Base-by-base conservation (phyloP, 257 asterid species). In the Rauvolfia tetraphylla region DNA sequence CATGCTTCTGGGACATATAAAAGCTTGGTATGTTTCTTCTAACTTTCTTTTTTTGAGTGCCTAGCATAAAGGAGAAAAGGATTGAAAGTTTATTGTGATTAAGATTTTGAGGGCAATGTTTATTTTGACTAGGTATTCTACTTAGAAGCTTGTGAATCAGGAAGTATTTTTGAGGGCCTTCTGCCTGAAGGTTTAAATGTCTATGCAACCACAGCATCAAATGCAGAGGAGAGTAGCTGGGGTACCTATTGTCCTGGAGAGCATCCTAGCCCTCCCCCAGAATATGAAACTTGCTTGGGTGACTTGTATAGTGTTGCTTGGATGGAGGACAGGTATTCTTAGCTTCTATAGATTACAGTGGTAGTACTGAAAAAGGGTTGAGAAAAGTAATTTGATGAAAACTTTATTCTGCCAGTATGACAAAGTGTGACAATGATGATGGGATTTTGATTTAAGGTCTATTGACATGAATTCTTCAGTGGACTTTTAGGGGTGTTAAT, bases 171-270 rank as follows among this genome's bases (percentile, higher is more conserved):
- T 77, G 99, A 95, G 83, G 99, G 97, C 80, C 92, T 95, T 77
- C 93, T 95, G 72, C 95, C 98, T 7, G 83, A 90, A 80, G 96
- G 87, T 83, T 77, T 95, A 78, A 91, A 93, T 79, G 91, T 95
- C 73, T 95, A 95, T 75, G 98, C 95, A 42, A 93, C 99, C 53
- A 93, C 99, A 59, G 99, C 99, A 53, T 93, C 99, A 75, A 93
- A 95, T 79, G 96, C 99, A 7, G 89, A 84, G 27, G 99, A 95
- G 88, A 91, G 95, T 76, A 95, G 99, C 80, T 95, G 96, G 95
- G 99, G 95, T 73, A 95, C 98, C 70, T 95, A 95, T 79, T 95
- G 99, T 86, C 99, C 99, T 0, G 98, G 97, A 71, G 97, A 91
- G 46, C 78, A 80, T 84, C 96, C 96, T 46, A 81, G 90, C 69